Percentiles rank a stretch among this genome's conserved stretches.
Conservation (phyloP, 192 early-diverging fungal genomes). For the Dissophora globulifera region DNA sequence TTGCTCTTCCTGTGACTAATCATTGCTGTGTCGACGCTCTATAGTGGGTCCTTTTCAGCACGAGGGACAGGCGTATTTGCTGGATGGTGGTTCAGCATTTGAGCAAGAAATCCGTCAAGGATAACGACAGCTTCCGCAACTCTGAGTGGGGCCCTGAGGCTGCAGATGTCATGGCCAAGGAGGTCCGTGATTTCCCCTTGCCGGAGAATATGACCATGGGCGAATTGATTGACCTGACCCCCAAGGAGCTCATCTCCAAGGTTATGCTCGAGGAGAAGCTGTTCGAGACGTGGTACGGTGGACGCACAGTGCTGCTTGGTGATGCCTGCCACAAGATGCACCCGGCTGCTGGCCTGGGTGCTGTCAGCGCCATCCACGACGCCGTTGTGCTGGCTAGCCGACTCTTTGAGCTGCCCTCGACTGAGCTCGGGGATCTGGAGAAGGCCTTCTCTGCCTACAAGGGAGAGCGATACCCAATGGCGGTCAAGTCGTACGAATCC, state of each 20-base stretch:
- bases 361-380: constrained; percentile 5
- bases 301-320: neutral
- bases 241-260: constrained; percentile 29
- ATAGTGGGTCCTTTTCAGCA: constrained; percentile 25
- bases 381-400: constrained; percentile 4
- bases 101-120: constrained; percentile 8
- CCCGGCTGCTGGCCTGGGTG: constrained; percentile 3
- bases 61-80: constrained; percentile 7
- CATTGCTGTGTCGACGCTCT: no score
- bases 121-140: constrained; percentile 12
- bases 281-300: constrained; percentile 24
- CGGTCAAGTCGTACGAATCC: neutral
- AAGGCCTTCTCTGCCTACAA: constrained; percentile 1
- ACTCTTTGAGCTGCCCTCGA: constrained; percentile 2
- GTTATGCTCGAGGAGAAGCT: constrained; percentile 48
- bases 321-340: constrained; percentile 7
- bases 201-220: constrained; percentile 14
- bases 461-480: neutral
- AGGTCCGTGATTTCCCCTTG: constrained; percentile 14
- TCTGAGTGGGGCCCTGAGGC: constrained; percentile 33
- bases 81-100: constrained; percentile 18
- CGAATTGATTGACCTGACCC: constrained; percentile 22
- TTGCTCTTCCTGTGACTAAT: neutral
- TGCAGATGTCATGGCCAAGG: constrained; percentile 19
- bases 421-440: neutral